Evolutionary conservation across 495 filamentous ascomycete species (phyloP), one percentile per base, ranked within the genome.

Genomic region (Neurospora sp.): DNA sequence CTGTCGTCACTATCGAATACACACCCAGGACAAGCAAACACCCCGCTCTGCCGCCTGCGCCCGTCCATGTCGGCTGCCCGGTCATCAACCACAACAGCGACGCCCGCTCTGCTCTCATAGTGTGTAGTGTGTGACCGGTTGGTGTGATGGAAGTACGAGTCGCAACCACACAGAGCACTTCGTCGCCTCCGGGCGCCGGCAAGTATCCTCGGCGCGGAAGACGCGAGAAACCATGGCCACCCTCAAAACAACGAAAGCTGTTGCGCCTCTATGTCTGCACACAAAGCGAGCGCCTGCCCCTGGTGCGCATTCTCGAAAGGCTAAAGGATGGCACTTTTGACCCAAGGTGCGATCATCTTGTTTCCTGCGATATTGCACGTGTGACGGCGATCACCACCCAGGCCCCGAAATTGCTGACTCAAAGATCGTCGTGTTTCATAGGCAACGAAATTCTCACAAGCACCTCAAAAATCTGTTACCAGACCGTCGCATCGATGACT

Each of bases 381-480:
- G 53, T 65, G 53, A 65, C 53, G 53, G 53, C 27, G 53, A 65
- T 65, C 53, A 65, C 27, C 53, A 31, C 27, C 7, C 53, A 65
- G 31, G 53, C 27, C 53, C 53, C 53, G 53, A 22, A 18, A 65
- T 65, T 65, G 27, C 53, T 65, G 53, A 65, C 53, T 9, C 53
- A 35, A 61, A 2, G 53, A 65, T 65, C 14, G 27, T 4, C 53
- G 31, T 37, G 53, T 65, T 65, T 42, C 31, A 11, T 59, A 80
- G 79, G 70, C 79, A 80, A 46, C 79, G 79, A 69, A 80, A 80
- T 74, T 77, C 79, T 4, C 79, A 80, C 78, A 80, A 80, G 71
- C 79, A 79, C 68, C 72, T 80, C 6, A 77, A 75, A 68, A 78
- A 74, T 70, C 69, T 80, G 5, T 75, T 80, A 18, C 79, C 79